A percentile compares a stretch with the other conserved stretches of the same genome.
These are phyloP conservation scores for Xylariales sp. DNA, from an alignment of 2,329 filamentous ascomycete species.

Conservation along the genomic window DNA sequence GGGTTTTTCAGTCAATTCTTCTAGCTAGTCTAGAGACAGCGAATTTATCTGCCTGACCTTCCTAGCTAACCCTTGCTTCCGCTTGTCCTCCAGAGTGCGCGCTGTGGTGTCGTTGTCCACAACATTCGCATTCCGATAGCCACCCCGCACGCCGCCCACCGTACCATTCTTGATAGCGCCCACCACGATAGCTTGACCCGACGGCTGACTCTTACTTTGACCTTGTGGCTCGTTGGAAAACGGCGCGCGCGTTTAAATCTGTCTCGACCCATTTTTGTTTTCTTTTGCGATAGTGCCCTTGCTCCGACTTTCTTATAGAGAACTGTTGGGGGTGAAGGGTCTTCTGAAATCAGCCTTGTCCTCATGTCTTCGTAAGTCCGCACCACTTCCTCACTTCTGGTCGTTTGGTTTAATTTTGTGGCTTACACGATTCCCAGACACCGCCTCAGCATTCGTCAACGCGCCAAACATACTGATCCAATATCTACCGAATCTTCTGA, in stretches of 20 bases:
- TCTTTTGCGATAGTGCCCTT: conserved; percentile 27
- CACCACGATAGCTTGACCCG: no score
- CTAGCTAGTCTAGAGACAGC: background rate
- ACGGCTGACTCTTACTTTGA: no score
- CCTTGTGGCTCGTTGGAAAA: no score
- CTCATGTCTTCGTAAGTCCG: conserved; percentile 9
- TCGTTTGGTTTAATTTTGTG: no score
- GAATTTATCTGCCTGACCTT: no score
- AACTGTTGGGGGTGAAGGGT: conserved; percentile 44
- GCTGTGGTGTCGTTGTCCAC: no score
- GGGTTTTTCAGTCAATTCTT: background rate
- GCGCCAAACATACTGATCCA: background rate
- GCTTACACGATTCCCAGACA: background rate
- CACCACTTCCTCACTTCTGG: no score
- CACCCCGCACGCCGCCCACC: no score
- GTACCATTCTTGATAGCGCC: no score
- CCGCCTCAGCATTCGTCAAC: conserved; percentile 1
- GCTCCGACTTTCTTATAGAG: conserved; percentile 38
- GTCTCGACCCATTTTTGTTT: conserved; percentile 5
- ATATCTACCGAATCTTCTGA: conserved; percentile 24
- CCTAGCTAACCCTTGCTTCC: no score
- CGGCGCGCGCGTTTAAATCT: conserved; percentile 10
- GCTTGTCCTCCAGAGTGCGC: no score
- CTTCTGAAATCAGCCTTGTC: conserved; percentile 26
- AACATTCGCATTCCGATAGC: no score